Base-by-base conservation (phyloP, 2,329 filamentous ascomycete genomes). In the Corinectria fuckeliana region DNA sequence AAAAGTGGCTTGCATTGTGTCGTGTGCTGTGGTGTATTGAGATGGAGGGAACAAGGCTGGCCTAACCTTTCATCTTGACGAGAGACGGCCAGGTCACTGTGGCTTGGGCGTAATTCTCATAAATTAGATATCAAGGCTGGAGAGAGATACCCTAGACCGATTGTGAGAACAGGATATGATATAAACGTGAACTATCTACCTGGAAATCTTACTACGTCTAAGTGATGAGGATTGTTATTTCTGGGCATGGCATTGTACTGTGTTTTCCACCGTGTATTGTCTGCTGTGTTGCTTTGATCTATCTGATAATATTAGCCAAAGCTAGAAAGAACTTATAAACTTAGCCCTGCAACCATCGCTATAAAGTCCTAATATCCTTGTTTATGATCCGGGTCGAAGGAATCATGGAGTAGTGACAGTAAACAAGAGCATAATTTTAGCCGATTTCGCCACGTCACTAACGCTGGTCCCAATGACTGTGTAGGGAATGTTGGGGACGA, bases 341-440 rank as follows among this genome's bases (percentile, higher is more conserved):
- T 28, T 28, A 28, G 8, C 26, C 8, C 26, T 10, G 26, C 5
- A 28, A 28, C 26, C 28, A n/a, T 32, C 30, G 13, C 30, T 6
- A n/a, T n/a, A n/a, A n/a, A 6, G 30, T n/a, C 26, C 14, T n/a
- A 16, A 23, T 38, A 5, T 21, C 28, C 14, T 32, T 14, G 10
- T 32, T 32, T 11, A 32, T 50, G 20, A 50, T 16, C 30, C 16
- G 10, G n/a, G 28, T 13, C 47, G 8, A 47, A 30, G 26, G 28
- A 8, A 30, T 57, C 30, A 57, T 14, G n/a, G 26, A 25, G 42
- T n/a, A 23, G 53, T 57, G 26, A 61, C 25, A 25, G 52, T 11
- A 11, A 61, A 48, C 25, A 61, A 23, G 10, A 59, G 45, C 55
- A 50, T 61, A 7, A 59, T 32, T 23, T 54, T 28, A 20, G 16